A percentile compares a stretch with the other conserved stretches of the same genome.
Conservation (phyloP, 805 yeast species). For the Scheffersomyces amazonensis region DNA sequence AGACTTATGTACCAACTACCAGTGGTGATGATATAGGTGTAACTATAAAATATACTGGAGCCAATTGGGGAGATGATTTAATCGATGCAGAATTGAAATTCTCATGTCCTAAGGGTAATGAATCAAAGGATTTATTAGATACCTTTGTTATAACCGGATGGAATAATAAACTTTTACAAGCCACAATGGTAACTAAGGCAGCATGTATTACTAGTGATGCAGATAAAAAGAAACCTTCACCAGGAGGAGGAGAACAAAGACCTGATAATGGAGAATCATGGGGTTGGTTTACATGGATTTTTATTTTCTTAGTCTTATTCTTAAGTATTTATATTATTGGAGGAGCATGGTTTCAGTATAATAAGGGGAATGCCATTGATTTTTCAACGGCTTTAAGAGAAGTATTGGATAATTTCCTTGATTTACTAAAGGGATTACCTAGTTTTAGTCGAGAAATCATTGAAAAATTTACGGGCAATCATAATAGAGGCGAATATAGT, state of each 20-base stretch:
- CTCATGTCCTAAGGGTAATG: constrained; percentile 37
- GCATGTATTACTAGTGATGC: constrained; percentile 38
- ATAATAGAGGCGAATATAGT: constrained; percentile 83
- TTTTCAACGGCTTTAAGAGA: constrained; percentile 72
- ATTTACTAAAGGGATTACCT: constrained; percentile 58
- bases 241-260: constrained; percentile 8
- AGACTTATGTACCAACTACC: constrained; percentile 21
- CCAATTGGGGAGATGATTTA: constrained; percentile 67
- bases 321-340: constrained; percentile 70
- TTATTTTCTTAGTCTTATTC: constrained; percentile 67
- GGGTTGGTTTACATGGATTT: constrained; percentile 83
- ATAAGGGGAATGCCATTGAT: constrained; percentile 67
- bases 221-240: constrained; percentile 20
- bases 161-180: constrained; percentile 30
- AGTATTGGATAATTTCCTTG: constrained; percentile 64
- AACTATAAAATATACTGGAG: constrained; percentile 44
- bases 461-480: constrained; percentile 59
- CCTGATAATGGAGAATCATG: constrained; percentile 48
- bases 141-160: constrained; percentile 30
- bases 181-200: constrained; percentile 29
- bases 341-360: constrained; percentile 74
- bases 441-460: constrained; percentile 65
- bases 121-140: constrained; percentile 13
- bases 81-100: constrained; percentile 48
- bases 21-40: constrained; percentile 30